Evolutionary conservation across 2,329 filamentous ascomycete genomes (phyloP).

Genomic region (Cucurbitaria berberidis): DNA sequence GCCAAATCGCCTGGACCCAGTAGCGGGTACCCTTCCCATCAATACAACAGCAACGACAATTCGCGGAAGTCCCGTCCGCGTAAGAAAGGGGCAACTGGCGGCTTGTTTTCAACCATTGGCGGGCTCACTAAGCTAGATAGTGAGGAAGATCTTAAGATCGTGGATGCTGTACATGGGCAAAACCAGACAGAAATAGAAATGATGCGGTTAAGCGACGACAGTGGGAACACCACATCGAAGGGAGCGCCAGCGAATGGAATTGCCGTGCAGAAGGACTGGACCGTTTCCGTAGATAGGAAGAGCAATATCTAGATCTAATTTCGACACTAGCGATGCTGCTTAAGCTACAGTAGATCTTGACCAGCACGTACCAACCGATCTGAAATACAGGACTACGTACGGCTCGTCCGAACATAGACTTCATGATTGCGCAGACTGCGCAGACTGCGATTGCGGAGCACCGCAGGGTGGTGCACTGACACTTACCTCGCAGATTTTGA

Average conservation of each 20-base stretch:
- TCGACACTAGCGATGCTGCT: no score
- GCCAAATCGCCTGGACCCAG: conserved; percentile 14
- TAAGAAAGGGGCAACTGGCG: conserved; percentile 29
- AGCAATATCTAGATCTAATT: neutral
- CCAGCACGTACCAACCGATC: no score
- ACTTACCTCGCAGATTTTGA: no score
- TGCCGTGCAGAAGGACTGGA: conserved; percentile 19
- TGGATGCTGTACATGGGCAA: conserved; percentile 14
- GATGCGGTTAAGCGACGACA: conserved; percentile 8
- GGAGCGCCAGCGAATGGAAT: conserved; percentile 4
- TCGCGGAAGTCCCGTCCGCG: conserved; percentile 10
- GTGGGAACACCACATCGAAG: neutral
- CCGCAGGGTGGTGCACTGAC: no score
- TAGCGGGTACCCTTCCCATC: neutral
- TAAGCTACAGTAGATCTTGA: no score
- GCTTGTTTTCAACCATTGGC: conserved; percentile 29
- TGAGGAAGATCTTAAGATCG: conserved; percentile 24
- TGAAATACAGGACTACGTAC: no score
- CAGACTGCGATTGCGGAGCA: no score
- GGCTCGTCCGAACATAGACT: no score
- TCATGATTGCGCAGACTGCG: no score
- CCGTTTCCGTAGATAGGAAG: conserved; percentile 6
- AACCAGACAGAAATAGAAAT: conserved; percentile 12
- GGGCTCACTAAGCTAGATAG: conserved; percentile 20
- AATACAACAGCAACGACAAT: neutral